These are phyloP conservation scores for Ceratonia siliqua DNA, from an alignment of 306 rosid species.

Conservation along the genomic window DNA sequence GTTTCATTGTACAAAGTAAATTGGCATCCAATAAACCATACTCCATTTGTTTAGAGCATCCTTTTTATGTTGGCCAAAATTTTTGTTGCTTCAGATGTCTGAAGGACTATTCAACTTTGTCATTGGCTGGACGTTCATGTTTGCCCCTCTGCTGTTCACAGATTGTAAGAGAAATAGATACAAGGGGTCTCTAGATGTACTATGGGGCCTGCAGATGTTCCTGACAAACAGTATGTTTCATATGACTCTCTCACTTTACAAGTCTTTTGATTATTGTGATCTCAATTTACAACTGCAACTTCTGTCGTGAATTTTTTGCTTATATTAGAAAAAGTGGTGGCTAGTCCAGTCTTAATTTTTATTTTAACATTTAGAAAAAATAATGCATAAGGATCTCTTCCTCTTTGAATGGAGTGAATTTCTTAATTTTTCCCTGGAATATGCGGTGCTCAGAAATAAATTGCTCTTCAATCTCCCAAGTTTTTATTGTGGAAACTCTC, in stretches of 20 bases:
- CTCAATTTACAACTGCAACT: slow-evolving; percentile 1
- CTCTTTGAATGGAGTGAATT: neutral
- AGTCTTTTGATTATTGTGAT: slow-evolving; percentile 17
- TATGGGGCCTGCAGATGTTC: slow-evolving; percentile 90
- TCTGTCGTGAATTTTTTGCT: neutral
- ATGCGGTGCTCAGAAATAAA: neutral
- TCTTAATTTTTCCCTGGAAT: neutral
- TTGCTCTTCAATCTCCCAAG: neutral
- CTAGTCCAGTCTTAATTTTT: neutral
- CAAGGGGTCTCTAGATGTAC: slow-evolving; percentile 70
- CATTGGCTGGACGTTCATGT: slow-evolving; percentile 92
- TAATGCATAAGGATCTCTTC: neutral
- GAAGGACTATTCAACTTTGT: slow-evolving; percentile 95
- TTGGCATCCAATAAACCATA: slow-evolving; percentile 4
- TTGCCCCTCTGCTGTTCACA: slow-evolving; percentile 84
- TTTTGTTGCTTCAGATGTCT: slow-evolving; percentile 57
- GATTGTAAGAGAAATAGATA: slow-evolving; percentile 66
- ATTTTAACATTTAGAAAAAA: neutral
- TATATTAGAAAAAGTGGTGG: neutral
- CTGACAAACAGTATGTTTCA: slow-evolving; percentile 81
- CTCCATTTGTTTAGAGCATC: slow-evolving; percentile 19
- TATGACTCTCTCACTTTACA: slow-evolving; percentile 19
- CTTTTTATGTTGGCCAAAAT: slow-evolving; percentile 7
- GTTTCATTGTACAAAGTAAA: slow-evolving; percentile 33
- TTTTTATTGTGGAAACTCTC: neutral